A percentile compares a stretch with the other conserved stretches of the same genome.
phyloP scores from a whole-genome alignment of 345 rosid species.

The Euphorbia lathyris region DNA sequence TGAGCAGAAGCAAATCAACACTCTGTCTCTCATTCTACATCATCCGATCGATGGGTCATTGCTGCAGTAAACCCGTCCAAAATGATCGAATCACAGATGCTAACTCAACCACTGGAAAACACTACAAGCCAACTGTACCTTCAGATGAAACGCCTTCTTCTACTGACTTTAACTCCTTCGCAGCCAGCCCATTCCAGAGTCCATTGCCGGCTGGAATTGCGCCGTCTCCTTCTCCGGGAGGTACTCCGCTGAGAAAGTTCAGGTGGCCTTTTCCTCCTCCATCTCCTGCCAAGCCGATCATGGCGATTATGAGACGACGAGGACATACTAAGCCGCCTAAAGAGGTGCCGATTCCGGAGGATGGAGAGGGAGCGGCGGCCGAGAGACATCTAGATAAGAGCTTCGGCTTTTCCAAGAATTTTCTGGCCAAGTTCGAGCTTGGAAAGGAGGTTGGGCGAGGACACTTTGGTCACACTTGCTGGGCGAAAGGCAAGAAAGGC shows the following conservation, averaged over 20 bases:
- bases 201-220: conserved; percentile 23
- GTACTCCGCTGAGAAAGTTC: conserved; percentile 27
- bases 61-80: conserved; percentile 57
- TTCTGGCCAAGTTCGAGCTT: conserved; percentile 20
- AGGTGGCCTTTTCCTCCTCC: conserved; percentile 35
- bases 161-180: conserved; percentile 5
- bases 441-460: conserved; percentile 34
- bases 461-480: conserved; percentile 34
- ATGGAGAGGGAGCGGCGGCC: conserved; percentile 7
- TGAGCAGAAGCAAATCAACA: no score
- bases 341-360: conserved; percentile 24
- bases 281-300: conserved; percentile 32
- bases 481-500: conserved; percentile 29
- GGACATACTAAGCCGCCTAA: conserved; percentile 16
- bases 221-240: conserved; percentile 24
- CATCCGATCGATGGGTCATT: conserved; percentile 62
- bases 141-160: conserved; percentile 14
- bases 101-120: conserved; percentile 19
- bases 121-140: conserved; percentile 23
- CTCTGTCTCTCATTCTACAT: no score
- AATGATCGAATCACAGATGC: conserved; percentile 17
- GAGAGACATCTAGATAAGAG: conserved; percentile 26
- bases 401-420: conserved; percentile 24
- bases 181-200: conserved; percentile 24
- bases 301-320: conserved; percentile 21